These are phyloP conservation scores for Pisolithus marmoratus DNA, from an alignment of 768 basidiomycete species.

Conservation along the genomic window DNA sequence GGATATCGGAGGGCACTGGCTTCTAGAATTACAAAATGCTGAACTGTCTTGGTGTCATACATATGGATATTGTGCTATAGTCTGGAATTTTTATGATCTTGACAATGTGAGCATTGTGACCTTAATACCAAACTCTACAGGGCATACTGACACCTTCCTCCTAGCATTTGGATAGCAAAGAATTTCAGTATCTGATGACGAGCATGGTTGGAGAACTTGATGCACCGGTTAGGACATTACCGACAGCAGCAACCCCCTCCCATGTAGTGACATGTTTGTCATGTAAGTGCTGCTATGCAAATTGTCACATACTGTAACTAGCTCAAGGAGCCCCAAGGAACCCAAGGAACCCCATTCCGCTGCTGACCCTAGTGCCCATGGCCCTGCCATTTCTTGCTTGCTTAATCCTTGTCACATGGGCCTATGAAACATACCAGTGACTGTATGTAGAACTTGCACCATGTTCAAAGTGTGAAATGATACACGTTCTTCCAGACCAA, in stretches of 20 bases:
- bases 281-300: too few relatives aligned
- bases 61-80: conserved; percentile 12
- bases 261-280: too few relatives aligned
- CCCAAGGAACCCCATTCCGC: too few relatives aligned
- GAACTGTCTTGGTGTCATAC: conserved; percentile 13
- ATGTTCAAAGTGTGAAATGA: background rate
- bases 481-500: background rate
- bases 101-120: background rate
- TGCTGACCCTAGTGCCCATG: too few relatives aligned
- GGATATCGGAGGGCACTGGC: conserved; percentile 16
- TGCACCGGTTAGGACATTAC: too few relatives aligned
- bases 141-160: background rate
- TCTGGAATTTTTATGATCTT: conserved; percentile 18
- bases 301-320: too few relatives aligned
- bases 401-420: too few relatives aligned
- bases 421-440: background rate
- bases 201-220: too few relatives aligned
- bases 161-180: background rate
- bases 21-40: conserved; percentile 4
- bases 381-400: too few relatives aligned
- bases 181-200: background rate
- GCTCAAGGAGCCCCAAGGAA: too few relatives aligned
- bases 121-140: background rate
- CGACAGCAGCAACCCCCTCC: too few relatives aligned
- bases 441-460: background rate